Conservation (phyloP, 352 stramenopile genomes). For the Phytophthora quininea region DNA sequence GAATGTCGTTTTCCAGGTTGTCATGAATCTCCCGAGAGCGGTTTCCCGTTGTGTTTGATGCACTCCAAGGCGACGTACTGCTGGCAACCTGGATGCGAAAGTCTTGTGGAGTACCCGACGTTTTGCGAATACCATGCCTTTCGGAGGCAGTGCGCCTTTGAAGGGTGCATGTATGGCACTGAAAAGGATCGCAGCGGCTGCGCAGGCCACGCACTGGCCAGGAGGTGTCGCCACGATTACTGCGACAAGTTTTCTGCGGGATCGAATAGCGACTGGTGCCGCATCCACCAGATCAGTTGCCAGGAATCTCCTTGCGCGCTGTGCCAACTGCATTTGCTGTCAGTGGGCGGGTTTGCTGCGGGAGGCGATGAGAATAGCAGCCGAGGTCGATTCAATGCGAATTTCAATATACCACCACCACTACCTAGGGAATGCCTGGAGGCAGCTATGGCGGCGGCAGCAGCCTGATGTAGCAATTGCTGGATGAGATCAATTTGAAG, state of each 20-base stretch:
- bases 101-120: conserved; percentile 51
- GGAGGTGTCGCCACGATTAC: conserved; percentile 57
- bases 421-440: conserved; percentile 9
- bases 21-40: conserved; percentile 28
- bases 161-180: conserved; percentile 53
- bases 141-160: conserved; percentile 58
- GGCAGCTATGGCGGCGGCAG: conserved; percentile 8
- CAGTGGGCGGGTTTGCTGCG: conserved; percentile 13
- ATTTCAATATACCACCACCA: conserved; percentile 1
- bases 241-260: conserved; percentile 70
- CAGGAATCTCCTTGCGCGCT: conserved; percentile 57
- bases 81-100: conserved; percentile 65
- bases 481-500: background rate
- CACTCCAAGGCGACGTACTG: conserved; percentile 65
- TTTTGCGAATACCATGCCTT: conserved; percentile 70
- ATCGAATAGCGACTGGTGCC: conserved; percentile 39
- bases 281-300: conserved; percentile 60
- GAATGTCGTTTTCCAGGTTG: conserved; percentile 49
- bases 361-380: conserved; percentile 33
- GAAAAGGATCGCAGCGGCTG: conserved; percentile 48
- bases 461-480: conserved; percentile 18
- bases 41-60: conserved; percentile 45
- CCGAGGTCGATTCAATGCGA: conserved; percentile 28
- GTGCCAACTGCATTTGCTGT: conserved; percentile 44
- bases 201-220: conserved; percentile 44